A percentile compares a stretch with the other conserved stretches of the same genome.
These are phyloP conservation scores for Paecilomyces dactylethromorphus DNA, from an alignment of 2,329 filamentous ascomycete species.

Conservation along the genomic window DNA sequence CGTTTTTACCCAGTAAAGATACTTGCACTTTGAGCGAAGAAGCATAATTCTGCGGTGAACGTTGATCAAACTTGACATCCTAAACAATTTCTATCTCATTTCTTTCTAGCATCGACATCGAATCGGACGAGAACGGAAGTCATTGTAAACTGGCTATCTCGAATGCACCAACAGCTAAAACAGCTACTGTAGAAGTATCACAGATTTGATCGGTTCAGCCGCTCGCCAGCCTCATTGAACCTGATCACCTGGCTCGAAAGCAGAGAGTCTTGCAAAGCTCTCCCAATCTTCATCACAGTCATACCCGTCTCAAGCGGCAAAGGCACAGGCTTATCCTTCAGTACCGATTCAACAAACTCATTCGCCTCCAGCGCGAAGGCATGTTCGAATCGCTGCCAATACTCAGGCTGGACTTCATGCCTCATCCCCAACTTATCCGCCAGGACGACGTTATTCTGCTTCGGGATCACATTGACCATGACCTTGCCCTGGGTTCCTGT, in stretches of 20 bases:
- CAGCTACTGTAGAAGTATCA: background rate
- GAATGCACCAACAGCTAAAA: background rate
- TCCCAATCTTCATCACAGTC: slow-evolving; percentile 2
- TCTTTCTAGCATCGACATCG: background rate
- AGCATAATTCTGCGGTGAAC: too few species aligned
- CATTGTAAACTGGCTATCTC: background rate
- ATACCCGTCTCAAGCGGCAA: background rate
- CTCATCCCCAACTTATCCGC: slow-evolving; percentile 15
- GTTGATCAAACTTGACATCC: too few species aligned
- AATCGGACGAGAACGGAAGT: background rate
- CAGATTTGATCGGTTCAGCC: background rate
- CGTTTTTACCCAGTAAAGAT: too few species aligned
- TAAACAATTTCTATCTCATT: too few species aligned
- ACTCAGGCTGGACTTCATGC: slow-evolving; percentile 15
- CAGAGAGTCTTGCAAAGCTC: slow-evolving; percentile 9
- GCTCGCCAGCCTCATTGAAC: background rate
- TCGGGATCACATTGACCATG: slow-evolving; percentile 25
- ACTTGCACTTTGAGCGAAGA: too few species aligned
- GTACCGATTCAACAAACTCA: slow-evolving; percentile 12
- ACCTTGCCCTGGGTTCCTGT: slow-evolving; percentile 35
- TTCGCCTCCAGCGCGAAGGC: slow-evolving; percentile 20
- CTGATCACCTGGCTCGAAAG: background rate
- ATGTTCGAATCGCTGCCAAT: slow-evolving; percentile 18
- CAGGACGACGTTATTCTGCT: slow-evolving; percentile 16
- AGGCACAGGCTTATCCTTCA: slow-evolving; percentile 5